These are phyloP conservation scores for Dipodascus geniculatus DNA, from an alignment of 805 yeast genomes.

Conservation along the genomic window DNA sequence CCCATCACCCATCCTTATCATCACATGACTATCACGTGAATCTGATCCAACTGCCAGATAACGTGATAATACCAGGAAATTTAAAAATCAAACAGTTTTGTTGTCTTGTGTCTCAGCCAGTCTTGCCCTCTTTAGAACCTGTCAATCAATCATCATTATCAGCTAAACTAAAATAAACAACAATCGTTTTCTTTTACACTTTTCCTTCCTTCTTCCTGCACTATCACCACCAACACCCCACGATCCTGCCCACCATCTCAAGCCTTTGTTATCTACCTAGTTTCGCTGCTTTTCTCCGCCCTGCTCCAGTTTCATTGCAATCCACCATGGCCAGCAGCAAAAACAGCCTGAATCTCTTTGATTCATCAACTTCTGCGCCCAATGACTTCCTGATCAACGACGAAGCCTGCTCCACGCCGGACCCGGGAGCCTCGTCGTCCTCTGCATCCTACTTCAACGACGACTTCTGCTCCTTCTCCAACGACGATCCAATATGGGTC, in stretches of 20 bases:
- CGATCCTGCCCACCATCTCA: too few relatives aligned
- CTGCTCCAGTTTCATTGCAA: too few relatives aligned
- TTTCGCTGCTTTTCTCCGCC: neutral
- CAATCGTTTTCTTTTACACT: neutral
- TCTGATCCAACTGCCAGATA: neutral
- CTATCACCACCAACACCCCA: too few relatives aligned
- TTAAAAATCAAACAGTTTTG: neutral
- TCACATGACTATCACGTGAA: neutral
- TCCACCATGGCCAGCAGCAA: neutral
- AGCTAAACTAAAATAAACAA: too few relatives aligned
- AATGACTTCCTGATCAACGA: neutral
- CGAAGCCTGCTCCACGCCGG: neutral
- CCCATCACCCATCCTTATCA: too few relatives aligned
- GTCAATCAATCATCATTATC: neutral
- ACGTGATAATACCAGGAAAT: neutral
- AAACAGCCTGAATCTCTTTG: neutral
- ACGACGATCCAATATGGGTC: neutral
- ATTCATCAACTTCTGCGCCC: neutral
- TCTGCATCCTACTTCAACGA: neutral
- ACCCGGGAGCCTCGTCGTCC: neutral
- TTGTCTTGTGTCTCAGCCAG: neutral
- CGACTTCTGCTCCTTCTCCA: neutral
- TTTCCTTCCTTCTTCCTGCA: too few relatives aligned
- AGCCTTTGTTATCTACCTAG: neutral
- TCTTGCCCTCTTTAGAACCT: neutral